Base-by-base conservation (phyloP, 306 rosid species). In the Malus asiatica region DNA sequence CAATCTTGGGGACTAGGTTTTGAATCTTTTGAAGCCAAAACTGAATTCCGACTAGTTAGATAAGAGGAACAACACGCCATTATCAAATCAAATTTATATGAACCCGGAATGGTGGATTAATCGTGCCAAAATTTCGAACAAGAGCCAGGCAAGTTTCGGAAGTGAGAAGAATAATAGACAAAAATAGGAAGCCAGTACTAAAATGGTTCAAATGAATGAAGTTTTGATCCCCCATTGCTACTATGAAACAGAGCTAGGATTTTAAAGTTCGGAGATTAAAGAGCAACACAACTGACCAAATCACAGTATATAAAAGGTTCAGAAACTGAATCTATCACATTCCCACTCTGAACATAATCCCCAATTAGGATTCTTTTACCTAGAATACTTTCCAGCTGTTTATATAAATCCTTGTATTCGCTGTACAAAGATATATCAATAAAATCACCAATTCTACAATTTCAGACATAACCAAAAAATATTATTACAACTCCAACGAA, bases 41-140 rank as follows among this genome's bases (percentile, higher is more conserved):
- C 77, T 81, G 30, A 90, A 95, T 19, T 57, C 44, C 4, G 82
- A 78, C 4, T 35, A 63, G 14, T 82, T 75, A 9, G 99, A 95
- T 19, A 84, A 20, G 12, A 92, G 91, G 71, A 95, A 92, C 69
- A 74, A 4, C 42, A 97, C 97, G 3, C 81, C 4, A 30, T 68
- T 87, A 71, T 92, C 89, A 80, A 80, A 88, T 84, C 90, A 86
- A 95, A 65, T 65, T 33, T 93, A 92, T 90, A 70, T 88, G 92
- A 67, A 92, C 73, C 61, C 89, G 20, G 55, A 78, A 81, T 0
- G 90, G 93, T 0, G 86, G 87, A 38, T 13, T 3, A 72, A 96
- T 81, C 51, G 0, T 35, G 40, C 40, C 40, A 35, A 6, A 35
- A 35, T 6, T 35, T 35, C 8, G 9, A 35, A 35, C 40, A 1